Conservation (phyloP, 2,329 filamentous ascomycete species). For the Lanzia echinophila region DNA sequence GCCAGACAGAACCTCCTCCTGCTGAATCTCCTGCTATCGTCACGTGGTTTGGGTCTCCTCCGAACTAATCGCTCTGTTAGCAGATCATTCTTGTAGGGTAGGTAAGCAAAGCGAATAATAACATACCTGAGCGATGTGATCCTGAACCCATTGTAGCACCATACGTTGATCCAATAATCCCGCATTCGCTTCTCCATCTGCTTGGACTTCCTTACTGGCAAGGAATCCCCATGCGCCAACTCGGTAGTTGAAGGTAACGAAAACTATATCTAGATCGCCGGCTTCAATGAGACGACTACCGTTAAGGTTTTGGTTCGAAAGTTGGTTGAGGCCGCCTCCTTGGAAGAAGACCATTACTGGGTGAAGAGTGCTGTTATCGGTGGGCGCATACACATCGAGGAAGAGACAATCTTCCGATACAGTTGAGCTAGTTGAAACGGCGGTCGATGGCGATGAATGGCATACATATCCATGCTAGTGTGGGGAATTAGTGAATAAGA, state of each 20-base stretch:
- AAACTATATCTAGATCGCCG: conserved; percentile 53
- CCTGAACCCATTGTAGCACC: conserved; percentile 62
- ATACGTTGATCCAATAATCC: conserved; percentile 66
- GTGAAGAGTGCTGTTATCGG: conserved; percentile 37
- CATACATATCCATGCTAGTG: conserved; percentile 23
- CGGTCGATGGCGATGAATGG: conserved; percentile 21
- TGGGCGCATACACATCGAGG: conserved; percentile 57
- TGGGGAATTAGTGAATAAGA: not conserved
- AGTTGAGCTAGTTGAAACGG: conserved; percentile 12
- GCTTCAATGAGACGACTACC: conserved; percentile 55
- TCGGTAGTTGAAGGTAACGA: conserved; percentile 71
- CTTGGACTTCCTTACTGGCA: conserved; percentile 46
- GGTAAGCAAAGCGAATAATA: not conserved
- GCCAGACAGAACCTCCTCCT: conserved; percentile 57
- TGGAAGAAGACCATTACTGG: conserved; percentile 58
- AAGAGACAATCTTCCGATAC: conserved; percentile 63
- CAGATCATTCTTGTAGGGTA: not conserved
- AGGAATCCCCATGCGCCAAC: conserved; percentile 71
- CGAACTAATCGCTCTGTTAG: conserved; percentile 45
- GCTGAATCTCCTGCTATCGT: conserved; percentile 63
- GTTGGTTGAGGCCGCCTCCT: conserved; percentile 53
- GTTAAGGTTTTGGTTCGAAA: conserved; percentile 47
- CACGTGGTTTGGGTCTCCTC: conserved; percentile 61
- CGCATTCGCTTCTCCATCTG: conserved; percentile 53
- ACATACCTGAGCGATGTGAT: conserved; percentile 47